Conservation (phyloP, 257 asterid genomes). For the Solanum dulcamara region DNA sequence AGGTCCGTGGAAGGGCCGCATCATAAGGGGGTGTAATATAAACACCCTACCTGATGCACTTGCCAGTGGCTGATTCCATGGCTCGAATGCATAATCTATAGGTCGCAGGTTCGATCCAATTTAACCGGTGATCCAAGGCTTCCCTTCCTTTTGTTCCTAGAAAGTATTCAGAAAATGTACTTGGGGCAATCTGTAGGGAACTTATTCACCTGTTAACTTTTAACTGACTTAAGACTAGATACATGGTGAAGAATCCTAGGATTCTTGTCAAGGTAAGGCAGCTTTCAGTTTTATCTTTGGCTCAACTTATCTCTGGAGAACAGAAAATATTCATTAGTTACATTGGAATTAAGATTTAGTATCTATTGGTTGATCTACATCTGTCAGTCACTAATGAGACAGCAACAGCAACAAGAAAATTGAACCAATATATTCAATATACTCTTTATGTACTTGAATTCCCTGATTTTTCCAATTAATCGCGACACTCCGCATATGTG, state of each 20-base stretch:
- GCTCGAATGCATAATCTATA: not conserved
- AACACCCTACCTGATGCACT: not conserved
- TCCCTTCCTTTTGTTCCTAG: not conserved
- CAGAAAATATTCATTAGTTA: not conserved
- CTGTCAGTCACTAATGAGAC: not conserved
- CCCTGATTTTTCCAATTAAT: not conserved
- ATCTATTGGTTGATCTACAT: not conserved
- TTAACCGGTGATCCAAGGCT: not conserved
- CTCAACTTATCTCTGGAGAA: not conserved
- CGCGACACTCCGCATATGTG: not conserved
- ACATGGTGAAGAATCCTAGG: not conserved
- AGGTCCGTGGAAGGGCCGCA: not conserved
- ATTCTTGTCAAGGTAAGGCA: not conserved
- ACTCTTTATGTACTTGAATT: not conserved
- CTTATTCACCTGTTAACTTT: not conserved
- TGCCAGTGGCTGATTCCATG: not conserved
- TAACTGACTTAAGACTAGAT: not conserved
- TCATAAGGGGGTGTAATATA: not conserved
- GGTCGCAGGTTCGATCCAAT: not conserved
- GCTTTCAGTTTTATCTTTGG: not conserved
- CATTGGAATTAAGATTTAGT: not conserved
- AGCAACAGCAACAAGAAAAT: not conserved
- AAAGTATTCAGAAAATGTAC: not conserved
- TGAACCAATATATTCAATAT: not conserved
- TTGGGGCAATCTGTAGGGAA: not conserved